Percentiles rank a stretch among this genome's conserved stretches.
Conservation (phyloP, 2,329 filamentous ascomycete species). For the Fusarium chuoi region DNA sequence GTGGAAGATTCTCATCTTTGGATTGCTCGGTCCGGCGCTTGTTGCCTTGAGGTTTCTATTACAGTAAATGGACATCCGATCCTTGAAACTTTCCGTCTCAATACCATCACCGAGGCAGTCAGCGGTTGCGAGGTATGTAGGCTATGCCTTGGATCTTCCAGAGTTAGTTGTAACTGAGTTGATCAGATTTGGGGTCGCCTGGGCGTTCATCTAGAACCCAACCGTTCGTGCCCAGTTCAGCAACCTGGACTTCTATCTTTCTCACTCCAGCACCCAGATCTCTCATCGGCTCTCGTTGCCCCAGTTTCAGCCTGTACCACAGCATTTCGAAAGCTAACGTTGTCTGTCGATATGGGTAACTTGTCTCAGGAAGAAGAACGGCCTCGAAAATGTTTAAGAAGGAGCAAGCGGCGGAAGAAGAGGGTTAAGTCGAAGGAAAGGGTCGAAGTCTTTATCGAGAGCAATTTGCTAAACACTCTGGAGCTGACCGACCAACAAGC, state of each 20-base stretch:
- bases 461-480: constrained; percentile 31
- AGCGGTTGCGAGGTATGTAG: constrained; percentile 42
- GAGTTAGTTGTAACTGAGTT: not conserved
- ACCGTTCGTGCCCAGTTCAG: constrained; percentile 1
- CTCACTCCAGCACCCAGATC: constrained; percentile 51
- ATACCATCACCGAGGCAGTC: constrained; percentile 34
- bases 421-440: not conserved
- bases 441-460: not conserved
- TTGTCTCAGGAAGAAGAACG: not conserved
- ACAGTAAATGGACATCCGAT: constrained; percentile 33
- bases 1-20: constrained; percentile 45
- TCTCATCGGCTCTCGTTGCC: constrained; percentile 46
- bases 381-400: not conserved
- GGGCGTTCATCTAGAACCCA: constrained; percentile 43
- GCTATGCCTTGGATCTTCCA: too few relatives aligned
- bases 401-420: constrained; percentile 24
- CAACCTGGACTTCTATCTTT: constrained; percentile 43
- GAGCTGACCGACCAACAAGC: constrained; percentile 40
- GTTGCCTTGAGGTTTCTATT: constrained; percentile 45
- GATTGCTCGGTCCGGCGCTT: constrained; percentile 47
- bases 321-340: constrained; percentile 42
- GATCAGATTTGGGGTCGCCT: constrained; percentile 48
- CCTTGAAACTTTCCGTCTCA: constrained; percentile 11
- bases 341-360: constrained; percentile 40
- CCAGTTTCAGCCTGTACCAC: constrained; percentile 42